Percentiles rank a stretch among this genome's conserved stretches.
phyloP scores from a whole-genome alignment of 148 eudicot species.

The Limonium bicolor region DNA sequence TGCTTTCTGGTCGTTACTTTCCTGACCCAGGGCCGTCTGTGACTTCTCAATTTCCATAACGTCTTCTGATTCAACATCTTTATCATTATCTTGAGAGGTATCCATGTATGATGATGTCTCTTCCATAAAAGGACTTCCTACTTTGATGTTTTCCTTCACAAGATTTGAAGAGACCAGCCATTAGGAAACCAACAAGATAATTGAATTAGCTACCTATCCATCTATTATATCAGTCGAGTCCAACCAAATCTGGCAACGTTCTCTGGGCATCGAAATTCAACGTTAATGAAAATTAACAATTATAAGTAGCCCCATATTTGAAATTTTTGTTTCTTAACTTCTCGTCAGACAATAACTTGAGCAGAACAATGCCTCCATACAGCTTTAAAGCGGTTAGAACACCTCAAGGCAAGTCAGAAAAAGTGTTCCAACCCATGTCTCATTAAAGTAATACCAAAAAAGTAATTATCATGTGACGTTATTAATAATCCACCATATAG shows the following conservation, averaged over 20 bases:
- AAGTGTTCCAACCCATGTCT: too few relatives aligned
- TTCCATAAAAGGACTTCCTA: slow-evolving; percentile 55
- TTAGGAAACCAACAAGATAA: neutral
- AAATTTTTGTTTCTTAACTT: neutral
- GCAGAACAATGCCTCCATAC: too few relatives aligned
- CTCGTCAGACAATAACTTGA: neutral
- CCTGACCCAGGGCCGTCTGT: slow-evolving; percentile 18
- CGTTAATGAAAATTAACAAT: neutral
- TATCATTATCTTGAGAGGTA: slow-evolving; percentile 49
- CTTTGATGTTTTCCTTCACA: slow-evolving; percentile 29
- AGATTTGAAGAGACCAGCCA: slow-evolving; percentile 1
- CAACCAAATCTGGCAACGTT: neutral
- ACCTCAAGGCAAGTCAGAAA: too few relatives aligned
- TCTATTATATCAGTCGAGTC: too few relatives aligned
- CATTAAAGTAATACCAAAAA: too few relatives aligned
- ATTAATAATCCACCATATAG: too few relatives aligned
- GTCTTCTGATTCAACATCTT: slow-evolving; percentile 36
- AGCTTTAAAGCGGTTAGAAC: too few relatives aligned
- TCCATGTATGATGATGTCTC: slow-evolving; percentile 72
- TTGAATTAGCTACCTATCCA: neutral
- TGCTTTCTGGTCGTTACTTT: slow-evolving; percentile 12
- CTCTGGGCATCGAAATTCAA: neutral
- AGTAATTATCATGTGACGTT: too few relatives aligned
- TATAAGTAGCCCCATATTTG: neutral
- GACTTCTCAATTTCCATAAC: slow-evolving; percentile 27